A percentile compares a stretch with the other conserved stretches of the same genome.
Conservation (phyloP, 257 asterid genomes). For the Anisodus tanguticus region DNA sequence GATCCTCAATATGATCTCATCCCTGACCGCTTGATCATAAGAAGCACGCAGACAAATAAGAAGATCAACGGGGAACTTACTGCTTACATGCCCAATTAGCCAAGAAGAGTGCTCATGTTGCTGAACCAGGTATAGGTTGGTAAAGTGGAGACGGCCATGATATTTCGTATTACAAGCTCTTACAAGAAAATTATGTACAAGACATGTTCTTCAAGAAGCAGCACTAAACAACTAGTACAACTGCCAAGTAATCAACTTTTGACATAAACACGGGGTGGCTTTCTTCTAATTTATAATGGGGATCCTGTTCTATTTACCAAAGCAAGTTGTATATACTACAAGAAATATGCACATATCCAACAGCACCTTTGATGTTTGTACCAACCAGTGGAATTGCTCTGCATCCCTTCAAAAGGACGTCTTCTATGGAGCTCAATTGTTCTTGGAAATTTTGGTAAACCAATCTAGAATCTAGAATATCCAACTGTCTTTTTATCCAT, state of each 20-base stretch:
- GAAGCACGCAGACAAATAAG: background rate
- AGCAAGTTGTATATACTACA: background rate
- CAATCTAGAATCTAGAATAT: constrained; percentile 56
- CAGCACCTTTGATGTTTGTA: background rate
- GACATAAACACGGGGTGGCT: background rate
- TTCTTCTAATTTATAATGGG: background rate
- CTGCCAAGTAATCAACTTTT: background rate
- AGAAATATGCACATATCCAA: constrained; percentile 4
- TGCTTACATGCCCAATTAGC: background rate
- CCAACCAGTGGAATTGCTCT: background rate
- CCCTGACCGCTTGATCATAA: background rate
- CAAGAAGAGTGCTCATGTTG: background rate
- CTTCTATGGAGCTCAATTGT: background rate
- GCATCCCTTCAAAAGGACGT: constrained; percentile 26
- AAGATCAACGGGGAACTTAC: background rate
- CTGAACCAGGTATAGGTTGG: background rate
- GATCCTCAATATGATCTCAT: background rate
- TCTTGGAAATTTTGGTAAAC: constrained; percentile 27
- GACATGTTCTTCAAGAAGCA: constrained; percentile 4
- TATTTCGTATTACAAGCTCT: background rate
- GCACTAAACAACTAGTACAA: background rate
- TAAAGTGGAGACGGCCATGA: background rate
- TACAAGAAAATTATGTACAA: background rate
- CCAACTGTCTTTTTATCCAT: constrained; percentile 74
- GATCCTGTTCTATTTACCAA: constrained; percentile 24